These are phyloP conservation scores for Aspergillus sclerotioniger DNA, from an alignment of 495 filamentous ascomycete genomes.

Conservation along the genomic window DNA sequence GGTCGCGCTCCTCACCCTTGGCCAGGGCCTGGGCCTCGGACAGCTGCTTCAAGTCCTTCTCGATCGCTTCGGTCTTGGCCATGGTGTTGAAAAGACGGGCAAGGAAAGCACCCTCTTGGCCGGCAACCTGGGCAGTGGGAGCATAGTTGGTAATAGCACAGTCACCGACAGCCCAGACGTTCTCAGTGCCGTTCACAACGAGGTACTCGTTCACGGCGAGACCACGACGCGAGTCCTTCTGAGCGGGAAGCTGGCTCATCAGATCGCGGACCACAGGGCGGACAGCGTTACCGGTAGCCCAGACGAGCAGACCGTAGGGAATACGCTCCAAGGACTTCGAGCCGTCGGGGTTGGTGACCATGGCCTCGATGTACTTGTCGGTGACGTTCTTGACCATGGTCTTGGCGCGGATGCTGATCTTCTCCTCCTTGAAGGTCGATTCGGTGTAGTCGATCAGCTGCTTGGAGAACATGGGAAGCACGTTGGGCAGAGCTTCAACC, in stretches of 20 bases:
- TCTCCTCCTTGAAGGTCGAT: conserved; percentile 97
- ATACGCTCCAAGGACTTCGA: conserved; percentile 75
- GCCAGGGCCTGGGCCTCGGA: conserved; percentile 64
- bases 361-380: conserved; percentile 90
- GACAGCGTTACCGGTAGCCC: conserved; percentile 96
- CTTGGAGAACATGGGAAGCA: conserved; percentile 98
- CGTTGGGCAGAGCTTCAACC: conserved; percentile 96
- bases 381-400: conserved; percentile 98
- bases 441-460: conserved; percentile 99
- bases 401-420: conserved; percentile 94
- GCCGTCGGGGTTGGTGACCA: conserved; percentile 81
- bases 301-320: conserved; percentile 94
- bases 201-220: conserved; percentile 97
- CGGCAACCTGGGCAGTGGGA: conserved; percentile 93
- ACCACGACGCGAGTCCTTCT: conserved; percentile 91
- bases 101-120: conserved; percentile 94
- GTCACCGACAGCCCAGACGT: conserved; percentile 91
- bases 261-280: conserved; percentile 86
- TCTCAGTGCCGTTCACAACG: conserved; percentile 92
- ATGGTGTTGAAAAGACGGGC: conserved; percentile 97
- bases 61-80: conserved; percentile 82
- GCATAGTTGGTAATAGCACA: conserved; percentile 96
- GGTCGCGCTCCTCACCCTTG: conserved; percentile 55
- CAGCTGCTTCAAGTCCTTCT: conserved; percentile 63
- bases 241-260: conserved; percentile 87